Conservation (phyloP, 2,329 filamentous ascomycete genomes). For the Aspergillus persii region DNA sequence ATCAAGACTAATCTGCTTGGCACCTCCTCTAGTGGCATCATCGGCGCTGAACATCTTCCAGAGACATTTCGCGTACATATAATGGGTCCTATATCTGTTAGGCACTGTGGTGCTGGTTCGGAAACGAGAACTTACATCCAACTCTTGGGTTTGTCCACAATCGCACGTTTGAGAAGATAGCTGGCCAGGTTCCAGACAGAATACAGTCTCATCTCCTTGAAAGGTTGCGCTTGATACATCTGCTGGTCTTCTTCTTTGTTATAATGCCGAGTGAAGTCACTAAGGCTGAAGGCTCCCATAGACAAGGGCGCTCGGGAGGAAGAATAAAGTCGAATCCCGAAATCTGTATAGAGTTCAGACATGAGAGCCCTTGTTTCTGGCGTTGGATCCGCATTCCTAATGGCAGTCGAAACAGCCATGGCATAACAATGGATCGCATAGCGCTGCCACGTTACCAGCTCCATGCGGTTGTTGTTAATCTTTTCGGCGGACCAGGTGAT, state of each 20-base stretch:
- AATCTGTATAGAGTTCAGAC: slow-evolving; percentile 66
- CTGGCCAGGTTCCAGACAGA: slow-evolving; percentile 65
- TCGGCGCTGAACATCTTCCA: slow-evolving; percentile 66
- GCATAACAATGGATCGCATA: slow-evolving; percentile 78
- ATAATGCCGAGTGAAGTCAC: slow-evolving; percentile 61
- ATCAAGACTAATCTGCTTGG: slow-evolving; percentile 36
- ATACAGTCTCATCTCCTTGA: slow-evolving; percentile 57
- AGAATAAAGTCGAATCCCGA: slow-evolving; percentile 66
- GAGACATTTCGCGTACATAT: slow-evolving; percentile 68
- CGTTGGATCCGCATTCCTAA: slow-evolving; percentile 55
- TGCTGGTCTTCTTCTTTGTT: slow-evolving; percentile 53
- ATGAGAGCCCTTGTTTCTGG: slow-evolving; percentile 56
- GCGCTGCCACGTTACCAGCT: slow-evolving; percentile 73
- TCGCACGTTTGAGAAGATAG: slow-evolving; percentile 59
- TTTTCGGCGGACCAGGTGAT: slow-evolving; percentile 89
- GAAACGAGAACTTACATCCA: slow-evolving; percentile 56
- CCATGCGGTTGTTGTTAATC: slow-evolving; percentile 76
- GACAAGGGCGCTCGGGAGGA: slow-evolving; percentile 66
- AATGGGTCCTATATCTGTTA: slow-evolving; percentile 54
- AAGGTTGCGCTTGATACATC: slow-evolving; percentile 59
- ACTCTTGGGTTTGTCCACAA: slow-evolving; percentile 57
- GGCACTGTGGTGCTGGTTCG: neutral
- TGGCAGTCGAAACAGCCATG: slow-evolving; percentile 64
- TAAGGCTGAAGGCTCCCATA: slow-evolving; percentile 64
- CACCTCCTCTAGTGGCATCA: slow-evolving; percentile 37